Conservation (phyloP, 805 yeast species). For the Barnettozyma populi region DNA sequence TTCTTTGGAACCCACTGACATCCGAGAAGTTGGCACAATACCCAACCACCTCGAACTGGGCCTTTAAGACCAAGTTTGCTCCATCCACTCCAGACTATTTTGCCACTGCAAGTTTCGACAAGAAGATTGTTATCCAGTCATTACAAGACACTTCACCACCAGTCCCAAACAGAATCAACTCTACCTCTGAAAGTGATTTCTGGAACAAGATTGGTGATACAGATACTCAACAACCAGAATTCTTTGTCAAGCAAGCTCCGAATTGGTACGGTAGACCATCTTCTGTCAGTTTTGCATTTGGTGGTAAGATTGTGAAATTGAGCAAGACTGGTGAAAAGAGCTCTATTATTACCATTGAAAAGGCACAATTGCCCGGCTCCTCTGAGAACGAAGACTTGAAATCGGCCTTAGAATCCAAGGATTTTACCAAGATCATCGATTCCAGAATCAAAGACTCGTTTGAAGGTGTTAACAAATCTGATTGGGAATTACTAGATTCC, state of each 20-base stretch:
- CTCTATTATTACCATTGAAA: conserved; percentile 39
- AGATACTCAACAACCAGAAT: conserved; percentile 68
- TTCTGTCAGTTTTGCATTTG: conserved; percentile 84
- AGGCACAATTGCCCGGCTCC: conserved; percentile 32
- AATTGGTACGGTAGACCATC: conserved; percentile 75
- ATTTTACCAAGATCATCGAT: conserved; percentile 51
- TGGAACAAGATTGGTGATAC: conserved; percentile 74
- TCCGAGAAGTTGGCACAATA: conserved; percentile 77
- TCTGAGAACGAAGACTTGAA: conserved; percentile 38
- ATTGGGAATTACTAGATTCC: conserved; percentile 60
- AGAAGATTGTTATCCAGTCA: conserved; percentile 74
- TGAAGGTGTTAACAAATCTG: conserved; percentile 42
- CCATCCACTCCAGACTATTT: conserved; percentile 84
- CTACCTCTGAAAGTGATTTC: conserved; percentile 65
- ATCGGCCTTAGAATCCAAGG: conserved; percentile 51
- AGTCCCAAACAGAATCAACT: conserved; percentile 35
- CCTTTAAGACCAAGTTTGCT: conserved; percentile 82
- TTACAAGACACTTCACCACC: conserved; percentile 80
- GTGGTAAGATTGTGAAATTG: conserved; percentile 75
- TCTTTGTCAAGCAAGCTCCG: conserved; percentile 77
- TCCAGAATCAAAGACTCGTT: conserved; percentile 39
- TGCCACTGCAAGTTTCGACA: conserved; percentile 85
- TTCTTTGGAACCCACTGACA: conserved; percentile 83
- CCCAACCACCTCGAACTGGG: conserved; percentile 92
- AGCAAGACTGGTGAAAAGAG: conserved; percentile 34